Evolutionary conservation across 192 early-diverging fungal genomes (phyloP).

Genomic region (Podochytrium sp.): DNA sequence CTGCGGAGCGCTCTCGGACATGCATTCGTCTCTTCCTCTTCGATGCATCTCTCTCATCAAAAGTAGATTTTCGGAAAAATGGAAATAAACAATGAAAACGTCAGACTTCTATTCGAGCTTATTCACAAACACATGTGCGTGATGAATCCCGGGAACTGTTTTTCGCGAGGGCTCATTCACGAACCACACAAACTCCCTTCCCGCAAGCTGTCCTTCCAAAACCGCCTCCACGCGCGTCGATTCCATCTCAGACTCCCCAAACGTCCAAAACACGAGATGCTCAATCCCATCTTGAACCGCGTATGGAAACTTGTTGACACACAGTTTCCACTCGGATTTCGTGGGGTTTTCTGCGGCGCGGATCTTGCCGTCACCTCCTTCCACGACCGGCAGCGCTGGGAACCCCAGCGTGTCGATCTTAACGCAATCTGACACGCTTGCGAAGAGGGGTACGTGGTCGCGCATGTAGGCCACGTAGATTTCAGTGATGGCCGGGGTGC

Average conservation of each 20-base stretch:
- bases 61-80: too few species aligned
- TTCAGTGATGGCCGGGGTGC: not conserved
- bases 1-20: too few species aligned
- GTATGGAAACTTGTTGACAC: slow-evolving; percentile 8
- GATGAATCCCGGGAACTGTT: slow-evolving; percentile 3
- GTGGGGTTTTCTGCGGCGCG: not conserved
- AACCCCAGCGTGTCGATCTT: not conserved
- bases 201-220: not conserved
- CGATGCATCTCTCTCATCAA: too few species aligned
- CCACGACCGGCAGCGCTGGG: not conserved
- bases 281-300: slow-evolving; percentile 33
- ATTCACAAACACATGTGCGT: slow-evolving; percentile 1
- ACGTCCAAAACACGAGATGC: slow-evolving; percentile 7
- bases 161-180: not conserved
- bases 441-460: not conserved
- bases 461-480: not conserved
- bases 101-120: too few species aligned
- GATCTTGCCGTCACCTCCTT: not conserved
- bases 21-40: too few species aligned
- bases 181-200: not conserved
- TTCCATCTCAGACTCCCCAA: not conserved
- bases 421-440: not conserved
- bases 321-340: slow-evolving; percentile 9
- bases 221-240: not conserved
- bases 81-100: too few species aligned